phyloP scores from a whole-genome alignment of 306 rosid species.

The Abrus pulchellus region DNA sequence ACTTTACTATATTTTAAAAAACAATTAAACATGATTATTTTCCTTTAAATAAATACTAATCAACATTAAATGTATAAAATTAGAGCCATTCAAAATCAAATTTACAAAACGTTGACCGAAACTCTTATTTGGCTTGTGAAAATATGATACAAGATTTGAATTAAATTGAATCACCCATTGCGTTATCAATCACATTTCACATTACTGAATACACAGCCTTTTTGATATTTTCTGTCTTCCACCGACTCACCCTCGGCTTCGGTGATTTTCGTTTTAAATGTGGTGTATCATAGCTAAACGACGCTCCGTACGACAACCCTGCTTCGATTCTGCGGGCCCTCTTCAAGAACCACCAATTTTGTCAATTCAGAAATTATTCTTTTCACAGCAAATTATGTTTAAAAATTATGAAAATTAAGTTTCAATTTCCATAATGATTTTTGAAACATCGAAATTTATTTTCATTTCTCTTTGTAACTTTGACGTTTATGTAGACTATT shows the following conservation, averaged over 20 bases:
- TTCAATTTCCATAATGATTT: too few relatives aligned
- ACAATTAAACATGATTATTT: background rate
- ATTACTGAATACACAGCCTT: background rate
- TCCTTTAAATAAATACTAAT: background rate
- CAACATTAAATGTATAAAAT: background rate
- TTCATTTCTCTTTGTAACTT: too few relatives aligned
- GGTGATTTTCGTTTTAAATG: constrained; percentile 31
- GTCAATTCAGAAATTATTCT: background rate
- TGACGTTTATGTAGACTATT: too few relatives aligned
- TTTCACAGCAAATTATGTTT: background rate
- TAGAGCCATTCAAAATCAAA: too few relatives aligned
- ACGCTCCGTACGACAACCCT: background rate
- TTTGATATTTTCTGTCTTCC: background rate
- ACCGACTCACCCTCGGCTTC: background rate
- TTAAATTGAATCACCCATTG: too few relatives aligned
- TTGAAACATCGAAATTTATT: too few relatives aligned
- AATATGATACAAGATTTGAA: too few relatives aligned
- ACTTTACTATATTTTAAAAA: too few relatives aligned
- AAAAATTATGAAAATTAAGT: background rate
- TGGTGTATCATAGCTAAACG: constrained; percentile 7
- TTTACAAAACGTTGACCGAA: too few relatives aligned
- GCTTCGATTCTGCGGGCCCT: constrained; percentile 29
- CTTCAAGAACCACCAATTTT: background rate
- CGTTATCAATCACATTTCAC: too few relatives aligned
- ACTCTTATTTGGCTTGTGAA: too few relatives aligned